These are phyloP conservation scores for Lasiodiplodia sp. DNA, from an alignment of 2,329 filamentous ascomycete genomes.

Conservation along the genomic window DNA sequence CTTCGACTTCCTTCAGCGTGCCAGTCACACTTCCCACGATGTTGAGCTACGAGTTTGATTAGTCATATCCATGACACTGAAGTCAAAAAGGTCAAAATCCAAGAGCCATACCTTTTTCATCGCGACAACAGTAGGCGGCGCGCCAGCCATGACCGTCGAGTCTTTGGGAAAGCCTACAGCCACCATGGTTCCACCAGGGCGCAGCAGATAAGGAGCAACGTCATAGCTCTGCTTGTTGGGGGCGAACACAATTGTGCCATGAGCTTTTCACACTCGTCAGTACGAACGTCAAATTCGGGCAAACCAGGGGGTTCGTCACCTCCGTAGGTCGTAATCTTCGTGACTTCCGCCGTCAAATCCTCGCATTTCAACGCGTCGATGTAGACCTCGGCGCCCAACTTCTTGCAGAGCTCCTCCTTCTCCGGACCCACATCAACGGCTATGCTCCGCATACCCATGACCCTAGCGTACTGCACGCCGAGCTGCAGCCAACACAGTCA, in stretches of 20 bases:
- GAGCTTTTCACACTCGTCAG: conserved; percentile 43
- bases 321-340: conserved; percentile 48
- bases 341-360: conserved; percentile 45
- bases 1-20: conserved; percentile 55
- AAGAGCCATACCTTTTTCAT: conserved; percentile 41
- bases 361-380: conserved; percentile 9
- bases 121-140: conserved; percentile 48
- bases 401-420: conserved; percentile 53
- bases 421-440: conserved; percentile 55
- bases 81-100: not conserved
- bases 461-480: conserved; percentile 63
- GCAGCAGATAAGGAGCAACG: conserved; percentile 38
- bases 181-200: conserved; percentile 41
- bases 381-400: conserved; percentile 60
- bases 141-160: conserved; percentile 36
- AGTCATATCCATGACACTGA: not conserved
- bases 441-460: conserved; percentile 58
- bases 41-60: conserved; percentile 40
- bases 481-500: conserved; percentile 35
- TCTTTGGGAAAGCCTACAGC: conserved; percentile 41
- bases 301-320: not conserved
- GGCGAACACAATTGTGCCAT: conserved; percentile 55
- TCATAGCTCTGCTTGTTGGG: conserved; percentile 46
- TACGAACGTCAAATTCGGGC: not conserved
- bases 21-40: conserved; percentile 53